These are phyloP conservation scores for Glarea lozoyensis DNA, from an alignment of 495 filamentous ascomycete genomes.

Conservation along the genomic window DNA sequence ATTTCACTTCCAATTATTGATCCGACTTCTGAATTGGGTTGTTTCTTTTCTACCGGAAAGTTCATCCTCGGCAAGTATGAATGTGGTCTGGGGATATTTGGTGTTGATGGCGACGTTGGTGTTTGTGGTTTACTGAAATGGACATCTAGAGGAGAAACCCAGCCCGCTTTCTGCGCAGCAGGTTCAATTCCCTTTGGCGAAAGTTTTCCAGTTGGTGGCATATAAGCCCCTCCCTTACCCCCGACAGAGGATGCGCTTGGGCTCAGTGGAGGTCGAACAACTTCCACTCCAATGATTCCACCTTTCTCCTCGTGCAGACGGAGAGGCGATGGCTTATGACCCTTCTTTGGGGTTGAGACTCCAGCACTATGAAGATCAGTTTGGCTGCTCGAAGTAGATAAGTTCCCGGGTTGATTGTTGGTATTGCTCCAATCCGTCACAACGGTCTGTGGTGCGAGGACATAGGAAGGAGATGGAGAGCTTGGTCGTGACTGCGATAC, in stretches of 20 bases:
- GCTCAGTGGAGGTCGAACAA: not conserved
- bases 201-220: constrained; percentile 10
- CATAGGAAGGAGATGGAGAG: constrained; percentile 20
- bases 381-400: constrained; percentile 11
- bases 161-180: not conserved
- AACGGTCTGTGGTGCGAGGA: constrained; percentile 1
- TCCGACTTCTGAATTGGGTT: constrained; percentile 8
- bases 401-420: too few species aligned
- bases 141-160: constrained; percentile 14
- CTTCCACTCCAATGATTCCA: constrained; percentile 6
- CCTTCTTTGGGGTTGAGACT: not conserved
- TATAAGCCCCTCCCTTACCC: constrained; percentile 9
- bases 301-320: too few species aligned
- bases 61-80: constrained; percentile 14
- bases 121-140: constrained; percentile 14
- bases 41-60: constrained; percentile 7
- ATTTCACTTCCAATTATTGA: constrained; percentile 2
- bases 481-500: constrained; percentile 34
- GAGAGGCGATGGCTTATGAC: constrained; percentile 14
- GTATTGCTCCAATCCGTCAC: constrained; percentile 9
- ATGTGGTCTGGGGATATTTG: too few species aligned
- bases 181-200: constrained; percentile 5
- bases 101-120: not conserved
- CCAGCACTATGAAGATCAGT: not conserved
- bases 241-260: constrained; percentile 5